phyloP scores from a whole-genome alignment of 2,329 filamentous ascomycete species.

The Aquanectria penicillioides region DNA sequence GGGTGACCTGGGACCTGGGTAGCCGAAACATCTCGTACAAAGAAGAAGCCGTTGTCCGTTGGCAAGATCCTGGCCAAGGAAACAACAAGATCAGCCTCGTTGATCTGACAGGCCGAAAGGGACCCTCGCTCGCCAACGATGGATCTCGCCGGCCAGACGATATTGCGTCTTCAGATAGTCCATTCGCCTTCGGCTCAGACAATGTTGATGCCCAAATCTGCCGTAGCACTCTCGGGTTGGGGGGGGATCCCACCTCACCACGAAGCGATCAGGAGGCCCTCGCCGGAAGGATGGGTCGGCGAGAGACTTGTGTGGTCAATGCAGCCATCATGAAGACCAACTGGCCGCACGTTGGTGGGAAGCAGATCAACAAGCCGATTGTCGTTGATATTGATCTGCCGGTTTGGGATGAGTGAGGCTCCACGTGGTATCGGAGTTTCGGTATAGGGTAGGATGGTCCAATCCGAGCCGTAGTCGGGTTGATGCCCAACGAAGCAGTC shows the following conservation, averaged over 20 bases:
- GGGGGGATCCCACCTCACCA: constrained; percentile 53
- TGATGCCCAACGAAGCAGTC: constrained; percentile 39
- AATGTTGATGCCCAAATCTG: constrained; percentile 33
- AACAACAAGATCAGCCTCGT: constrained; percentile 70
- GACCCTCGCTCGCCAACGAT: constrained; percentile 57
- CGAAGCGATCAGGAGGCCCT: constrained; percentile 55
- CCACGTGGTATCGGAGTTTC: not conserved
- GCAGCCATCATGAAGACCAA: constrained; percentile 77
- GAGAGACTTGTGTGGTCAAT: constrained; percentile 83
- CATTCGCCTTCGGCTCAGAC: constrained; percentile 25
- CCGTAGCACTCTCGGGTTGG: constrained; percentile 45
- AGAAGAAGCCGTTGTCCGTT: constrained; percentile 56
- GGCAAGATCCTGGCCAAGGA: constrained; percentile 67
- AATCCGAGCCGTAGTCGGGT: constrained; percentile 8
- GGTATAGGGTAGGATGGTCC: constrained; percentile 23
- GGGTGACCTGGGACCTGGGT: constrained; percentile 68
- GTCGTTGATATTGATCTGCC: constrained; percentile 85
- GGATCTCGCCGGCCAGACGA: constrained; percentile 45
- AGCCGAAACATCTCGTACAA: constrained; percentile 52
- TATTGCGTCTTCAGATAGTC: constrained; percentile 1
- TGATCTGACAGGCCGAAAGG: constrained; percentile 63
- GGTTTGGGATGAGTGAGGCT: constrained; percentile 47
- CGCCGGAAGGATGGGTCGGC: constrained; percentile 55
- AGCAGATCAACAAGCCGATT: constrained; percentile 79
- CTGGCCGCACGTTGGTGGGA: constrained; percentile 70